Evolutionary conservation across 352 stramenopile species (phyloP), one percentile per base, ranked within the genome.

Genomic region (Globisporangium splendens): DNA sequence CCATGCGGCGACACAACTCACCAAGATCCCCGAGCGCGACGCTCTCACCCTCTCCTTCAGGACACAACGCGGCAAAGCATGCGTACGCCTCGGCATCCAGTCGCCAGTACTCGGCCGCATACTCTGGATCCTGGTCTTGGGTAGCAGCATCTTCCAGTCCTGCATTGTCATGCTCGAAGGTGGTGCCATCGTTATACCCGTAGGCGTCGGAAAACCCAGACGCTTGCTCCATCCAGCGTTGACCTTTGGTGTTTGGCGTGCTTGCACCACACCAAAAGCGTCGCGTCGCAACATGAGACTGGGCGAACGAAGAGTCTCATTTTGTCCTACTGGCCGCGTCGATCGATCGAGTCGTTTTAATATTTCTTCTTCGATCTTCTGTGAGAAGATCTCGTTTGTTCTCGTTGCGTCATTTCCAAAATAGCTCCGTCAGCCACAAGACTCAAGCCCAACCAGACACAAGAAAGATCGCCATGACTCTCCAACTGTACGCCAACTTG

Each of bases 31-130:
- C 49, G 15, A 86, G 61, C 13, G 66, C 52, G 14, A 86, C 62
- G 33, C 58, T 65, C 12, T 70, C 65, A 24, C 74, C 79, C 21
- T 62, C 43, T 1, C 50, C 20, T 13, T 73, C 52, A 0, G 79
- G 79, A 2, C 63, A 67, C 24, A 89, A 50, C 44, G 70, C 67
- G 17, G 66, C 8, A 42, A 81, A 86, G 14, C 76, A 61, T 17
- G 42, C 50, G 22, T 61, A 54, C 35, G 70, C 66, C 20, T 89
- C 74, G 8, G 63, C 68, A 46, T 89, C 79, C n/a, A 88, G 62
- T 35, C 64, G 62, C 63, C 68, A 75, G 60, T 82, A 86, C 56
- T 82, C 71, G 51, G 65, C 53, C 0, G 62, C 54, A 18, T 84
- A 77, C 51, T 53, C 53, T 22, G 11, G 11, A 35, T 50, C 18